Evolutionary conservation across 352 stramenopile genomes (phyloP).

Genomic region (Peronospora belbahrii): DNA sequence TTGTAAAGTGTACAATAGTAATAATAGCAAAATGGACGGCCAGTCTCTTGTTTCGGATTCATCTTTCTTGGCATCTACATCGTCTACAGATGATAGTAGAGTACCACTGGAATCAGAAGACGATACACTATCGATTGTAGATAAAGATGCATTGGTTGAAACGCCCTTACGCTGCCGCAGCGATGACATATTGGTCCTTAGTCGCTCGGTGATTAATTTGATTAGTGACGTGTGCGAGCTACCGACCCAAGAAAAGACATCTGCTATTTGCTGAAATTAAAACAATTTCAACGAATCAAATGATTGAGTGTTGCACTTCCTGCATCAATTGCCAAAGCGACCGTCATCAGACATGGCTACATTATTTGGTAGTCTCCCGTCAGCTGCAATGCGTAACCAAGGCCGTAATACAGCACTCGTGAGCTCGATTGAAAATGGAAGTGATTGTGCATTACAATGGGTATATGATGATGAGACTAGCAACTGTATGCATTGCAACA

Average conservation of each 20-base stretch:
- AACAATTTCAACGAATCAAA: slow-evolving; percentile 4
- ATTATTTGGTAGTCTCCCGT: slow-evolving; percentile 63
- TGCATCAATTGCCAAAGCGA: neutral
- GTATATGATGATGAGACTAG: slow-evolving; percentile 78
- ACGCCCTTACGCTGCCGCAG: slow-evolving; percentile 32
- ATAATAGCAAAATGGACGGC: slow-evolving; percentile 85
- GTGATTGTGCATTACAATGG: slow-evolving; percentile 68
- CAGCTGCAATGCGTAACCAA: slow-evolving; percentile 45
- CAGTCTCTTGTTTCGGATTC: slow-evolving; percentile 55
- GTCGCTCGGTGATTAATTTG: slow-evolving; percentile 8
- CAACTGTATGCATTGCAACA: slow-evolving; percentile 87
- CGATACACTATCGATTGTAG: slow-evolving; percentile 13
- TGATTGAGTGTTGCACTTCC: neutral
- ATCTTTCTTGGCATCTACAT: slow-evolving; percentile 6
- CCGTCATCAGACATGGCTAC: slow-evolving; percentile 35
- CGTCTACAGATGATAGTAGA: slow-evolving; percentile 3
- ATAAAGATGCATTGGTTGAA: neutral
- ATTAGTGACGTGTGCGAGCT: slow-evolving; percentile 25
- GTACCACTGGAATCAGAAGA: slow-evolving; percentile 11
- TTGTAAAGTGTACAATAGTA: slow-evolving; percentile 98
- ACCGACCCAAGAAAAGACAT: too few relatives aligned
- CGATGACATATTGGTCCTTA: slow-evolving; percentile 18
- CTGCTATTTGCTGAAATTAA: slow-evolving; percentile 2
- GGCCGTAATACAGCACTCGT: slow-evolving; percentile 37
- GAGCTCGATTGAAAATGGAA: slow-evolving; percentile 12